Conservation (phyloP, 2,329 filamentous ascomycete species). For the Colletotrichum echinochloae region DNA sequence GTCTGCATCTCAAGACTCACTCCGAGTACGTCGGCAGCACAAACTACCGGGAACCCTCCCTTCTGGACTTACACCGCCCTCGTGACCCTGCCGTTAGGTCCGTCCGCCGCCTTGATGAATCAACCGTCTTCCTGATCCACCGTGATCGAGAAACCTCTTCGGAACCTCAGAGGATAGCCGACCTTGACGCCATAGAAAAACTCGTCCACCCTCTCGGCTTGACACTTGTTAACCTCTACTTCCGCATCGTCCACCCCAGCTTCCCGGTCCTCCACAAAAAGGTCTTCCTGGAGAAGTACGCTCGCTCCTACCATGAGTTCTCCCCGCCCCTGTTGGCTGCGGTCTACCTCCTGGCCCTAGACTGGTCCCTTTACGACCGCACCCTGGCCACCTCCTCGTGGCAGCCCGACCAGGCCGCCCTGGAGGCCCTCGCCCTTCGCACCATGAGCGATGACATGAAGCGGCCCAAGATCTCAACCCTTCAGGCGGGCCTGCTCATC, state of each 20-base stretch:
- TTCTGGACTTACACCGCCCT: constrained; percentile 68
- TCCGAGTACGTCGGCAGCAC: constrained; percentile 71
- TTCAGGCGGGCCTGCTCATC: constrained; percentile 66
- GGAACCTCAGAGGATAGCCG: constrained; percentile 55
- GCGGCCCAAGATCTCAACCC: constrained; percentile 65
- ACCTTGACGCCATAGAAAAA: constrained; percentile 67
- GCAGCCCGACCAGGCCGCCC: constrained; percentile 48
- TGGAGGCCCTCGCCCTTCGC: constrained; percentile 55
- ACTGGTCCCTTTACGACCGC: constrained; percentile 71
- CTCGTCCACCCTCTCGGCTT: constrained; percentile 73
- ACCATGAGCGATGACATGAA: constrained; percentile 62
- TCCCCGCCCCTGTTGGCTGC: constrained; percentile 69
- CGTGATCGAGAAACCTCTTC: constrained; percentile 51
- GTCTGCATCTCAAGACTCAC: constrained; percentile 68
- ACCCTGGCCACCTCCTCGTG: constrained; percentile 54
- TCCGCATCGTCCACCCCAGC: constrained; percentile 69
- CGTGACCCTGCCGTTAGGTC: constrained; percentile 52
- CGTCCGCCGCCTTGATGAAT: constrained; percentile 50
- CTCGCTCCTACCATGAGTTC: constrained; percentile 67
- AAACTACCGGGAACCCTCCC: constrained; percentile 67
- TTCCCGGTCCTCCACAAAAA: constrained; percentile 71
- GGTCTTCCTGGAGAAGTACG: constrained; percentile 72
- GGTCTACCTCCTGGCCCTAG: constrained; percentile 71
- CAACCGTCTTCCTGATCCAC: constrained; percentile 52
- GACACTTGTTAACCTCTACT: constrained; percentile 75